A percentile compares a stretch with the other conserved stretches of the same genome.
Evolutionary conservation across 768 basidiomycete genomes (phyloP).

Genomic region (Lactarius pseudohatsudake): DNA sequence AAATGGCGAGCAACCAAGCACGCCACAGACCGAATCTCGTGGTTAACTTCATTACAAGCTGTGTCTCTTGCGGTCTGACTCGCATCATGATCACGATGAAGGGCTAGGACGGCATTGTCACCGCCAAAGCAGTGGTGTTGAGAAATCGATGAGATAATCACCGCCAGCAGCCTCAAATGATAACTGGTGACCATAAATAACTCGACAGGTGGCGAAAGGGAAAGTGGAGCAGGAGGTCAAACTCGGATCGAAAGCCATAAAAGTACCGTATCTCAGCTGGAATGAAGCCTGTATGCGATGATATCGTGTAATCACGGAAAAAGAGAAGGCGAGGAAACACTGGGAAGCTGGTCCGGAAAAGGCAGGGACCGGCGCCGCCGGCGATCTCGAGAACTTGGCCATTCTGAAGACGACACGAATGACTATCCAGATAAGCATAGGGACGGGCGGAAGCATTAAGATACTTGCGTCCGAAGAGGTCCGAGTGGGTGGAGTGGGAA

Average conservation of each 20-base stretch:
- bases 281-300: neutral
- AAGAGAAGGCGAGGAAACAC: neutral
- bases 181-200: neutral
- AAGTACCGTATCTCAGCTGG: neutral
- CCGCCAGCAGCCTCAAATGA: neutral
- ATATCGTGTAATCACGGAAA: neutral
- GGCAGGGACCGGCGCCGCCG: neutral
- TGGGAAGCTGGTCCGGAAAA: neutral
- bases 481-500: neutral
- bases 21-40: too few relatives aligned
- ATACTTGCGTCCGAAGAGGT: neutral
- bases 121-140: neutral
- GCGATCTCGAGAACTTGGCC: neutral
- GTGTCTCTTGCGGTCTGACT: neutral
- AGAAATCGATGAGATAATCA: neutral
- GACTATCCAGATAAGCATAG: neutral
- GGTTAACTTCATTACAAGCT: neutral
- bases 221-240: neutral
- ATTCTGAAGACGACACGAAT: neutral
- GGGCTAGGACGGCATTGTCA: neutral
- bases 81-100: neutral
- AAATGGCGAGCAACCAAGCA: neutral
- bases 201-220: neutral
- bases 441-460: conserved; percentile 12
- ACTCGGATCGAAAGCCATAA: neutral